A percentile compares a stretch with the other conserved stretches of the same genome.
phyloP scores from a whole-genome alignment of 768 basidiomycete species.

The Leccinellum luteum region DNA sequence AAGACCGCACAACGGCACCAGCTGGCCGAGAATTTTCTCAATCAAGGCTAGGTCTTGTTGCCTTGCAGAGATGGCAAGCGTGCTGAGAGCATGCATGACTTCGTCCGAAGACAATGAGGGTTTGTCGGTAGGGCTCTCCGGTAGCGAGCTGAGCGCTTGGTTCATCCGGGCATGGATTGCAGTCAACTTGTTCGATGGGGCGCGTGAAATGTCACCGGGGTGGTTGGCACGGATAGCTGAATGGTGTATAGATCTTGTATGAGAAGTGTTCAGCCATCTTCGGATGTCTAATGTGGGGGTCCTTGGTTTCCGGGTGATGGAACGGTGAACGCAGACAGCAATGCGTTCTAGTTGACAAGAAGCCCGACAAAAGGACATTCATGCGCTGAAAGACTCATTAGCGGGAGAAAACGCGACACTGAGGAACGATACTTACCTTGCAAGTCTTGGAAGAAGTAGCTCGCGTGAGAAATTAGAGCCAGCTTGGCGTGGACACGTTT shows the following conservation, averaged over 20 bases:
- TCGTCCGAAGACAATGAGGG: slow-evolving; percentile 23
- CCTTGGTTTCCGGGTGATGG: slow-evolving; percentile 14
- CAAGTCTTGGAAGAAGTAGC: background rate
- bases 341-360: slow-evolving; percentile 31
- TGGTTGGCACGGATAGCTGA: background rate
- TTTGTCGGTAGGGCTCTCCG: slow-evolving; percentile 6
- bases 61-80: slow-evolving; percentile 51
- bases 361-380: slow-evolving; percentile 56
- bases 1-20: slow-evolving; percentile 47
- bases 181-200: slow-evolving; percentile 18
- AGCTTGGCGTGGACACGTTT: slow-evolving; percentile 31
- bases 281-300: slow-evolving; percentile 13
- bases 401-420: slow-evolving; percentile 17
- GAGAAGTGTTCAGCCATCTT: slow-evolving; percentile 22
- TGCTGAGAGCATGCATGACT: slow-evolving; percentile 39
- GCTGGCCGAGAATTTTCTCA: slow-evolving; percentile 48
- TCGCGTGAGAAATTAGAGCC: slow-evolving; percentile 28
- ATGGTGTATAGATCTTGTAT: slow-evolving; percentile 7
- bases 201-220: slow-evolving; percentile 12
- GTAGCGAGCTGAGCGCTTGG: slow-evolving; percentile 22
- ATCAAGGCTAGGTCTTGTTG: slow-evolving; percentile 54
- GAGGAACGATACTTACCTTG: background rate
- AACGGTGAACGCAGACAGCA: slow-evolving; percentile 25
- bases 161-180: slow-evolving; percentile 23
- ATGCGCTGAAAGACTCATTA: slow-evolving; percentile 38